Evolutionary conservation across 2,329 filamentous ascomycete species (phyloP), one percentile per base, ranked within the genome.

Genomic region (Coleophoma crateriformis): DNA sequence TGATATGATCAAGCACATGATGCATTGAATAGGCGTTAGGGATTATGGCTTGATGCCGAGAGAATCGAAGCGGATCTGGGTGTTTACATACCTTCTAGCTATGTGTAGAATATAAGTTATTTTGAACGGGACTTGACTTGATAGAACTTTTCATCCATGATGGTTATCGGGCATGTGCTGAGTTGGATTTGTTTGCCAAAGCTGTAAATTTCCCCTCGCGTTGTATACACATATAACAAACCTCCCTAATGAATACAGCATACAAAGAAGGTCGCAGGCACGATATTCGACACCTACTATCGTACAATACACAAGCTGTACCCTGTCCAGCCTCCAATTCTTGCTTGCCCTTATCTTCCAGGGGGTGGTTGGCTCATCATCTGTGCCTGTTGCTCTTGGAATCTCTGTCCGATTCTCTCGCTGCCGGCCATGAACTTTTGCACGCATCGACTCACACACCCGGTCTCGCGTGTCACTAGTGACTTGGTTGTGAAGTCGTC

Each of bases 401-500:
- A 99, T 56, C 94, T 83, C 72, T 95, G 88, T 64, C 90, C 89
- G 62, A 99, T 78, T 53, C 94, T 85, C 72, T 94, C 89, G 57
- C 89, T 89, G 56, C 86, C 86, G 70, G 95, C 94, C 78, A 97
- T 85, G 72, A 89, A 89, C 78, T 99, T 99, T 73, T 94, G 87
- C 54, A 97, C 91, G 72, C 94, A 99, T 64, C 90, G 88, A 74
- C 89, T 85, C 64, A 97, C 84, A 75, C 94, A 99, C 68, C 88
- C 86, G 65, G 88, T 87, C 75, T 99, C 94, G 68, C 89, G 86
- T 59, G 84, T 81, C 56, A 88, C 86, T 58, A 99, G 82, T 45
- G 90, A 88, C 76, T 97, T 97, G 74, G 90, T 95, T 65, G 91
- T 95, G 81, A 99, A 99, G 78, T 97, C 91, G 72, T 91, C 92